phyloP scores from a whole-genome alignment of 345 rosid species.

The Eucalyptus marginata region DNA sequence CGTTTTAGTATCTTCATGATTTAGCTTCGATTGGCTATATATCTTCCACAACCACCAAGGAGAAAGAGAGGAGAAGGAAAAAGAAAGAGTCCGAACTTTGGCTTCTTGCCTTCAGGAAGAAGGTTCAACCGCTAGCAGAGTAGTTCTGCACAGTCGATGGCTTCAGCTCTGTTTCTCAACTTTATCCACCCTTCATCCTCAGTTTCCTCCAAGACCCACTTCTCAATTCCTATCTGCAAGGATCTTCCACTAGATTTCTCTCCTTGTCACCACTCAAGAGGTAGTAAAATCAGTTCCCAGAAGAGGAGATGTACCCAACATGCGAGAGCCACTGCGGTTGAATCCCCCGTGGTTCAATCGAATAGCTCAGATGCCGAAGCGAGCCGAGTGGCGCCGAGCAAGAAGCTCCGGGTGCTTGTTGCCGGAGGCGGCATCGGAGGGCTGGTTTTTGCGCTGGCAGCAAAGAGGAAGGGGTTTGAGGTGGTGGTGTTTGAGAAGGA shows the following conservation, averaged over 20 bases:
- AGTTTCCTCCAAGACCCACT: conserved; percentile 36
- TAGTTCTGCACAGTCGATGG: background rate
- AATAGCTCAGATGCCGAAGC: background rate
- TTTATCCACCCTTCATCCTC: conserved; percentile 33
- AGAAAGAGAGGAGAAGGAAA: background rate
- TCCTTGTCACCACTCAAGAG: conserved; percentile 7
- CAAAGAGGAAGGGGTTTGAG: conserved; percentile 77
- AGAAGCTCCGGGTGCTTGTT: conserved; percentile 54
- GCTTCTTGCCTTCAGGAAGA: background rate
- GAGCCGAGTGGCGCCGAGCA: conserved; percentile 2
- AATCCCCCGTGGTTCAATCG: background rate
- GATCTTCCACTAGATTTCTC: conserved; percentile 24
- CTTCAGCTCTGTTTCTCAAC: conserved; percentile 44
- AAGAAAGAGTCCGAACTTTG: background rate
- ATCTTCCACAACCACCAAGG: background rate
- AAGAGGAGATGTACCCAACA: conserved; percentile 10
- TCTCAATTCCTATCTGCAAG: conserved; percentile 16
- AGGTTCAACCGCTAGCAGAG: background rate
- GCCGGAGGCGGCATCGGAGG: conserved; percentile 98
- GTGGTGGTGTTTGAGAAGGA: conserved; percentile 88
- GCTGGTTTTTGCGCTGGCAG: conserved; percentile 78
- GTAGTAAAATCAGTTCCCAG: conserved; percentile 1
- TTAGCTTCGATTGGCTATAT: background rate
- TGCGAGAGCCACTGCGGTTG: conserved; percentile 32
- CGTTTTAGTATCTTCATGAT: background rate